A percentile compares a stretch with the other conserved stretches of the same genome.
Conservation (phyloP, 1,139 yeast species). For the Scheffersomyces quercinus region DNA sequence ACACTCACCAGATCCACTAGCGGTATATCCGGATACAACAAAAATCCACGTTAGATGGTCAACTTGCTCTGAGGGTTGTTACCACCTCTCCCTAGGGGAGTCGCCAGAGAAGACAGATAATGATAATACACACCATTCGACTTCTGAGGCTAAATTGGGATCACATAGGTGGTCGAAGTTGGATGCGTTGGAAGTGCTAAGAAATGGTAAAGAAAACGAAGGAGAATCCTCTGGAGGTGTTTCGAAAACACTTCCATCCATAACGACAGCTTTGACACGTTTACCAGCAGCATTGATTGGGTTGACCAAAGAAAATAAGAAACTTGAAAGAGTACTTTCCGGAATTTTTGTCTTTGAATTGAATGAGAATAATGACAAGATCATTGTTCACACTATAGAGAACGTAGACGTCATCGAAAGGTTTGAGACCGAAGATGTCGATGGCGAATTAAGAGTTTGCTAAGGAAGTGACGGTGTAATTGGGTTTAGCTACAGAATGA, state of each 20-base stretch:
- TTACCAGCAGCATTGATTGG: constrained; percentile 34
- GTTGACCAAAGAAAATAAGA: constrained; percentile 30
- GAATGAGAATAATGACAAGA: constrained; percentile 53
- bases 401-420: constrained; percentile 66
- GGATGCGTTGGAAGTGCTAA: constrained; percentile 25
- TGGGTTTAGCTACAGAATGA: constrained; percentile 7
- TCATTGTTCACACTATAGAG: constrained; percentile 75
- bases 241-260: constrained; percentile 17
- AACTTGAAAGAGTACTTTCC: constrained; percentile 51
- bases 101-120: not conserved
- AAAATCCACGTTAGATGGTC: constrained; percentile 63
- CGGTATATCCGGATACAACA: constrained; percentile 45
- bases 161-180: constrained; percentile 42
- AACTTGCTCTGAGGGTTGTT: constrained; percentile 57
- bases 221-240: constrained; percentile 1
- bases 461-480: constrained; percentile 7
- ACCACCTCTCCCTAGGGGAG: constrained; percentile 32
- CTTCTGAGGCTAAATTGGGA: constrained; percentile 39
- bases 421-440: constrained; percentile 31
- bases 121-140: constrained; percentile 20
- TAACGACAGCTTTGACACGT: constrained; percentile 25
- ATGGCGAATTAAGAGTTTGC: constrained; percentile 32
- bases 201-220: constrained; percentile 8
- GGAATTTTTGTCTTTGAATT: constrained; percentile 82
- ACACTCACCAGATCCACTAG: constrained; percentile 21